Evolutionary conservation across 2,329 filamentous ascomycete species (phyloP).

Genomic region (Knufia fluminis): DNA sequence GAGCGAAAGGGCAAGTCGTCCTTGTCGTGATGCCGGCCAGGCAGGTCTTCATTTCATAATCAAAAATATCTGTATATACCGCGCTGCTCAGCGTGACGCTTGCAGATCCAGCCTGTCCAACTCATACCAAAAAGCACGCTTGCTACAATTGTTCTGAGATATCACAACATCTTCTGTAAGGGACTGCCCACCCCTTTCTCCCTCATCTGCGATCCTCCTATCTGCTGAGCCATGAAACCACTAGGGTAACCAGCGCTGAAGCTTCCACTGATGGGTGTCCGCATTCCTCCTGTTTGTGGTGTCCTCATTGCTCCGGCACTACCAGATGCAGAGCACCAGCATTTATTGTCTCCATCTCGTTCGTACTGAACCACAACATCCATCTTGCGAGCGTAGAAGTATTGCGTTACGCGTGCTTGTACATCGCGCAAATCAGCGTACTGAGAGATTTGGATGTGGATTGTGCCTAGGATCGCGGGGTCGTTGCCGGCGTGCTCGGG

Average conservation of each 20-base stretch:
- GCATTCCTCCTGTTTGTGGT: constrained; percentile 8
- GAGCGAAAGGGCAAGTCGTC: too few relatives aligned
- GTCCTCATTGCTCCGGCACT: background rate
- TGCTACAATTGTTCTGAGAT: too few relatives aligned
- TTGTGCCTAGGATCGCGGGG: constrained; percentile 63
- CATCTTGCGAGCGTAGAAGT: constrained; percentile 61
- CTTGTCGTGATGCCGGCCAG: too few relatives aligned
- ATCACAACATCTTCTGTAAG: constrained; percentile 8
- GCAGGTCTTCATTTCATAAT: too few relatives aligned
- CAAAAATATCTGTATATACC: too few relatives aligned
- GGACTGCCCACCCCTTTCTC: constrained; percentile 2
- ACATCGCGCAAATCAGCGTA: constrained; percentile 74
- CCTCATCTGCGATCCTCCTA: background rate
- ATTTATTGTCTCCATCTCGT: constrained; percentile 62
- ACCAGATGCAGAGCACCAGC: constrained; percentile 44
- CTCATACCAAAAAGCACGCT: too few relatives aligned
- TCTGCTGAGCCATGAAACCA: background rate
- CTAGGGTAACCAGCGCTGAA: constrained; percentile 1
- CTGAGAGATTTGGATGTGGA: constrained; percentile 70
- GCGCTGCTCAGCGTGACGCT: too few relatives aligned
- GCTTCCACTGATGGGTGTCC: constrained; percentile 5
- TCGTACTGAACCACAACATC: constrained; percentile 84
- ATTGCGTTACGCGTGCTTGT: constrained; percentile 62
- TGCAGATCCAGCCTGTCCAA: too few relatives aligned
- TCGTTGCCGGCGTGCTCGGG: constrained; percentile 10